Conservation (phyloP, 495 filamentous ascomycete genomes). For the Lasiosphaeria hispida region DNA sequence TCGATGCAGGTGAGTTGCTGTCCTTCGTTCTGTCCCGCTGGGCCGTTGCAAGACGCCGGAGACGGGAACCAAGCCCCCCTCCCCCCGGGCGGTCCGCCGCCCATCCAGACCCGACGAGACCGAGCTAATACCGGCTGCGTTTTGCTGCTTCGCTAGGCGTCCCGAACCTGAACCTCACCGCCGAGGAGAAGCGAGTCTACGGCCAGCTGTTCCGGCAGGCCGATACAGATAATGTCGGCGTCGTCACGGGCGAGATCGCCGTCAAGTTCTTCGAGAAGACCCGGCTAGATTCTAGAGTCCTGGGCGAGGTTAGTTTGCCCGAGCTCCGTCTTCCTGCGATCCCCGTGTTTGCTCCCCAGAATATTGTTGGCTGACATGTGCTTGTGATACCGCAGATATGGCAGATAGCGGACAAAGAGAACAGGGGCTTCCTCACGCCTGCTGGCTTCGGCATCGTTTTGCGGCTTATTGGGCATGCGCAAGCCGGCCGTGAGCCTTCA, state of each 20-base stretch:
- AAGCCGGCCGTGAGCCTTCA: slow-evolving; percentile 76
- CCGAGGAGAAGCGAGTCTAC: slow-evolving; percentile 91
- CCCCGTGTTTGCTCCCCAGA: slow-evolving; percentile 1
- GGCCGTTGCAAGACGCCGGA: too few species aligned
- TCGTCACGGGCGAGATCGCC: slow-evolving; percentile 92
- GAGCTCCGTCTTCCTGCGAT: background rate
- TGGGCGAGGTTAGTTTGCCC: slow-evolving; percentile 72
- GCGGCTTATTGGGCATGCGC: slow-evolving; percentile 91
- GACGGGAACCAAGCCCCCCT: background rate
- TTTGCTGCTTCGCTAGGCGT: slow-evolving; percentile 38
- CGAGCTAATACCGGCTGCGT: background rate
- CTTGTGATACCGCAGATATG: slow-evolving; percentile 67
- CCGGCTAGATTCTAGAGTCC: slow-evolving; percentile 71
- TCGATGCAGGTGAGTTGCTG: slow-evolving; percentile 27
- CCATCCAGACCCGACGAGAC: slow-evolving; percentile 1
- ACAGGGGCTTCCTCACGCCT: slow-evolving; percentile 86
- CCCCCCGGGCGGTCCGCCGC: background rate
- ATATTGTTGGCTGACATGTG: slow-evolving; percentile 5
- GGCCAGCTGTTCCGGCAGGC: slow-evolving; percentile 86
- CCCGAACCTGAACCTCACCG: slow-evolving; percentile 79
- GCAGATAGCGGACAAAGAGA: slow-evolving; percentile 97
- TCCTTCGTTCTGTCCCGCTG: background rate
- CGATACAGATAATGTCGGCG: slow-evolving; percentile 84
- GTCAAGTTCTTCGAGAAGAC: slow-evolving; percentile 99
- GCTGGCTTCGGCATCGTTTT: slow-evolving; percentile 88